Evolutionary conservation across 2,329 filamentous ascomycete genomes (phyloP), one percentile per base, ranked within the genome.

Genomic region (Aspergillus neotritici): DNA sequence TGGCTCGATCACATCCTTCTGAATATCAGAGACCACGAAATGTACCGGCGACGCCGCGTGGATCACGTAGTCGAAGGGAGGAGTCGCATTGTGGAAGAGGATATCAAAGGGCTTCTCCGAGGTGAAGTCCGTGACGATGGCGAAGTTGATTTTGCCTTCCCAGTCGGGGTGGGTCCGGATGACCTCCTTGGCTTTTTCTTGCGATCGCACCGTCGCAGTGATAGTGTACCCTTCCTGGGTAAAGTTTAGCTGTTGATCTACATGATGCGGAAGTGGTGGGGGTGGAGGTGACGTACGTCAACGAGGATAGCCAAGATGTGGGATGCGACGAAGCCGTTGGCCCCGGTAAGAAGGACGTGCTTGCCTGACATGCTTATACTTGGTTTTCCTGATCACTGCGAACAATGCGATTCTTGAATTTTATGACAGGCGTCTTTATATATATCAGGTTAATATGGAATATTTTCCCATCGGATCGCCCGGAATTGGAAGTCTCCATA

Each of bases 31-130:
- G 15, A 49, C 44, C 6, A 73, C 70, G 63, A 71, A 79, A 54
- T 78, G 76, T 59, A 82, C 76, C 0, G 79, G 79, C 38, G 76
- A 79, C 0, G 79, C 79, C 2, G 78, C 80, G 66, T 83, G 79
- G 41, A 82, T 65, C 31, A 82, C 77, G 37, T 74, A 74, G 44
- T 78, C 72, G 40, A 81, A 54, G 1, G 63, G 17, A 10, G 6
- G 29, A 11, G 34, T 42, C 31, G 38, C 6, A 7, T 41, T 37
- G 11, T 47, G 4, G 16, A 53, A 54, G 2, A 53, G 4, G 7
- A 40, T 11, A 39, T 69, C 72, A 1, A 74, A 71, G 4, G 60
- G 68, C 61, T 70, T 50, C 64, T 48, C 13, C 2, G 44, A 36
- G 8, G 51, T 55, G 11, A 57, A 48, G 13, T 58, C 53, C 2